Percentiles rank a stretch among this genome's conserved stretches.
Conservation (phyloP, 2,329 filamentous ascomycete genomes). For the Dactylellina haptotyla region DNA sequence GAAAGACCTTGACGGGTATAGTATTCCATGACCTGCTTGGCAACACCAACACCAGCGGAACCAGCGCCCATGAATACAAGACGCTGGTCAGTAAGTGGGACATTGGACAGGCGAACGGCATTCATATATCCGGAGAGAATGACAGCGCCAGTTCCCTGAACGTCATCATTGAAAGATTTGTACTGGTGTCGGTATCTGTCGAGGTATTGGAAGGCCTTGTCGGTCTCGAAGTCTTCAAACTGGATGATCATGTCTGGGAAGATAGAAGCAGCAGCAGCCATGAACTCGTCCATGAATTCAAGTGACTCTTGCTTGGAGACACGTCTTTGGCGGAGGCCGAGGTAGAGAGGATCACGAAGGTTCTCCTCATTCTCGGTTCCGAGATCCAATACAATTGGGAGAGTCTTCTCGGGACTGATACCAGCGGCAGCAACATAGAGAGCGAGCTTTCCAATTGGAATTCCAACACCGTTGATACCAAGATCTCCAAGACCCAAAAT, state of each 20-base stretch:
- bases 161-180: constrained; percentile 98
- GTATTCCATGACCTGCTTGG: constrained; percentile 96
- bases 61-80: constrained; percentile 97
- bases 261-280: constrained; percentile 84
- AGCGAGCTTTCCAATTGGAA: constrained; percentile 94
- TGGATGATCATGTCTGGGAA: constrained; percentile 78
- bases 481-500: constrained; percentile 93
- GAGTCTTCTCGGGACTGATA: constrained; percentile 87
- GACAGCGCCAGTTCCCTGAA: constrained; percentile 96
- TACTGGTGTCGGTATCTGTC: constrained; percentile 87
- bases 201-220: constrained; percentile 82
- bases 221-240: constrained; percentile 96
- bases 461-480: constrained; percentile 96
- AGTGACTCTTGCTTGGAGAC: constrained; percentile 80
- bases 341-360: constrained; percentile 79
- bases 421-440: constrained; percentile 95
- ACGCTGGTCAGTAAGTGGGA: constrained; percentile 87
- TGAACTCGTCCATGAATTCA: constrained; percentile 96
- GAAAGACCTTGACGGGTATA: constrained; percentile 91
- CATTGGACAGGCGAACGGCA: constrained; percentile 77
- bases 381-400: constrained; percentile 72
- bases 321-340: constrained; percentile 87
- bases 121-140: constrained; percentile 84
- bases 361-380: constrained; percentile 75
- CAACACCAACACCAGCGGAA: constrained; percentile 94